Base-by-base conservation (phyloP, 768 basidiomycete genomes). In the Peribolospora kevripleyi region DNA sequence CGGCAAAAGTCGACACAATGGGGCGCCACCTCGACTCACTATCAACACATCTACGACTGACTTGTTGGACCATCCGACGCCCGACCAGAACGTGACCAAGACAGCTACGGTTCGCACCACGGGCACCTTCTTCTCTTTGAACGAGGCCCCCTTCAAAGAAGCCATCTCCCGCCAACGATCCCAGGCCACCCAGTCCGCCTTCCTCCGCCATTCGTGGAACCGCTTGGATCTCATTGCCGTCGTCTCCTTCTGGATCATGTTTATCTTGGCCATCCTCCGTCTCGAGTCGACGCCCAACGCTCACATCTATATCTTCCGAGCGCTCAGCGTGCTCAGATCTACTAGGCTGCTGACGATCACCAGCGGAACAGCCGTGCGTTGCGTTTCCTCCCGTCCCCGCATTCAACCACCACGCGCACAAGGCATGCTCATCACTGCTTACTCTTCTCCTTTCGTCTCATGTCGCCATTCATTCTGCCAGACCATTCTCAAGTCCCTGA, bases 401-500 rank as follows among this genome's bases (percentile, higher is more conserved):
- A 36, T 25, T 14, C 2, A 4, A 1, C 8, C 37, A 3, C 11
- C 38, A 8, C 6, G 13, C 39, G 6, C 8, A 25, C 40, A 39
- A 43, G 14, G 41, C 36, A 4, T 37, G 55, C 42, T 42, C 9
- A 14, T 36, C 9, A 7, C 10, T n/a, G 2, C 37, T 36, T 6
- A 25, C 5, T 57, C 56, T 51, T 13, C 7, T 48, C 25, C 25
- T 25, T 36, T 50, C 38, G 54, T 46, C 14, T 47, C 8, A 38
- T 3, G 8, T 39, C 36, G 14, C 11, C 5, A 38, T 54, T 38
- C 5, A 4, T 6, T n/a, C 42, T 45, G 49, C 9, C 59, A 78
- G 72, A 82, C 88, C 0, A 93, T 97, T 63, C 80, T 97, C 73
- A 82, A 79, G 56, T 88, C 84, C 3, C 70, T 97, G 54, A 97